Evolutionary conservation across 2,329 filamentous ascomycete genomes (phyloP).

Genomic region (Colletotrichum cordylinicola): DNA sequence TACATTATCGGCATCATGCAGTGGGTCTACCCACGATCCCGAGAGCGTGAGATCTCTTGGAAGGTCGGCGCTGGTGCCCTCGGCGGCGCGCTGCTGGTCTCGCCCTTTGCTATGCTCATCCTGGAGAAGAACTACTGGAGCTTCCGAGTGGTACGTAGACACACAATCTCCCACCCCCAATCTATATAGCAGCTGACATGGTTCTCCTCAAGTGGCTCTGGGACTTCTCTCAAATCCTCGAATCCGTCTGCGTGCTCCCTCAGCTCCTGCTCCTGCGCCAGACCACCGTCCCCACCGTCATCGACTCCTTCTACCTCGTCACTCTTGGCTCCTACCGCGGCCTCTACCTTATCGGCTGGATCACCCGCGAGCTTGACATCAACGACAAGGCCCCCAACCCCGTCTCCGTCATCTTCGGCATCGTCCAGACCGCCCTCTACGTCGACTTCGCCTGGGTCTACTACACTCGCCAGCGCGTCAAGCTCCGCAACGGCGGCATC

Average conservation of each 20-base stretch:
- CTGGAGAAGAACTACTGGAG: constrained; percentile 60
- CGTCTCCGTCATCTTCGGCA: constrained; percentile 82
- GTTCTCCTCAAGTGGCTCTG: constrained; percentile 69
- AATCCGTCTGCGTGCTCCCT: constrained; percentile 88
- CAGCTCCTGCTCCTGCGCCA: constrained; percentile 91
- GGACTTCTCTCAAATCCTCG: constrained; percentile 90
- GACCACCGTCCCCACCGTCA: constrained; percentile 93
- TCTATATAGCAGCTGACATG: background rate
- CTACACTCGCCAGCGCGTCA: constrained; percentile 90
- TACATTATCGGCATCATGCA: constrained; percentile 92
- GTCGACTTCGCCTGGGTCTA: constrained; percentile 98
- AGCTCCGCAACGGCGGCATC: constrained; percentile 85
- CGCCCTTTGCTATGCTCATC: constrained; percentile 76
- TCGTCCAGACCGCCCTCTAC: constrained; percentile 89
- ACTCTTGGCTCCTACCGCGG: constrained; percentile 86
- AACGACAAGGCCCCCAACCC: constrained; percentile 67
- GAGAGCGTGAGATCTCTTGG: constrained; percentile 93
- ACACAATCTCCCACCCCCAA: background rate
- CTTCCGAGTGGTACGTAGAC: constrained; percentile 53
- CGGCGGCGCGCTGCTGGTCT: constrained; percentile 67
- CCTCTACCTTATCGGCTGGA: constrained; percentile 93
- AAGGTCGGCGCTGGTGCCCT: constrained; percentile 79
- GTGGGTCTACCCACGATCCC: constrained; percentile 82
- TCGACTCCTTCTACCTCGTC: constrained; percentile 95
- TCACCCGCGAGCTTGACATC: constrained; percentile 69